These are phyloP conservation scores for Elsinoe batatas DNA, from an alignment of 2,329 filamentous ascomycete species.

Conservation along the genomic window DNA sequence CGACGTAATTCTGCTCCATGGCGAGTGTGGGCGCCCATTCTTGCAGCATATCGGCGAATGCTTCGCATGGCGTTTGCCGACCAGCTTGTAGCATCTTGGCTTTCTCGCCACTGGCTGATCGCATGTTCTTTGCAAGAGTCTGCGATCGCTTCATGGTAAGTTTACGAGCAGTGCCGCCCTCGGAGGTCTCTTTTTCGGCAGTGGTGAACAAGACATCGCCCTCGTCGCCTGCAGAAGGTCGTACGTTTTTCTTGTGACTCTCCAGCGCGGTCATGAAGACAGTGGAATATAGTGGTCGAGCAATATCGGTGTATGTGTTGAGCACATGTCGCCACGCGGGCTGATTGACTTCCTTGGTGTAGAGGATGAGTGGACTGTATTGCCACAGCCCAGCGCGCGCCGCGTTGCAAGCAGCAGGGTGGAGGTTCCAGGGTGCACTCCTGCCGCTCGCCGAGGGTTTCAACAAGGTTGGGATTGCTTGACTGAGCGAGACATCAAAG, in stretches of 20 bases:
- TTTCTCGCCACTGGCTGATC: conserved; percentile 57
- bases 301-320: conserved; percentile 68
- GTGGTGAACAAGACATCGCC: conserved; percentile 67
- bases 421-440: conserved; percentile 48
- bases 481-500: conserved; percentile 62
- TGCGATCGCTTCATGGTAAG: conserved; percentile 90
- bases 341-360: conserved; percentile 73
- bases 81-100: conserved; percentile 45
- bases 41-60: conserved; percentile 69
- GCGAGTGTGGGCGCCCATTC: conserved; percentile 75
- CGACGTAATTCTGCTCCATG: conserved; percentile 92
- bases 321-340: conserved; percentile 73
- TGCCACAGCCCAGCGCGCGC: conserved; percentile 71
- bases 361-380: conserved; percentile 79
- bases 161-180: conserved; percentile 66
- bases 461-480: conserved; percentile 35
- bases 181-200: conserved; percentile 68
- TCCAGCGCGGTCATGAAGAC: conserved; percentile 70
- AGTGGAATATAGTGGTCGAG: conserved; percentile 65
- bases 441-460: conserved; percentile 25
- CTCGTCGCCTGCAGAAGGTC: conserved; percentile 26
- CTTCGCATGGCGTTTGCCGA: conserved; percentile 65
- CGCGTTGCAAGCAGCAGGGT: conserved; percentile 57
- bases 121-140: conserved; percentile 65
- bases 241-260: conserved; percentile 51